Base-by-base conservation (phyloP, 306 rosid species). In the Neltuma alba region DNA sequence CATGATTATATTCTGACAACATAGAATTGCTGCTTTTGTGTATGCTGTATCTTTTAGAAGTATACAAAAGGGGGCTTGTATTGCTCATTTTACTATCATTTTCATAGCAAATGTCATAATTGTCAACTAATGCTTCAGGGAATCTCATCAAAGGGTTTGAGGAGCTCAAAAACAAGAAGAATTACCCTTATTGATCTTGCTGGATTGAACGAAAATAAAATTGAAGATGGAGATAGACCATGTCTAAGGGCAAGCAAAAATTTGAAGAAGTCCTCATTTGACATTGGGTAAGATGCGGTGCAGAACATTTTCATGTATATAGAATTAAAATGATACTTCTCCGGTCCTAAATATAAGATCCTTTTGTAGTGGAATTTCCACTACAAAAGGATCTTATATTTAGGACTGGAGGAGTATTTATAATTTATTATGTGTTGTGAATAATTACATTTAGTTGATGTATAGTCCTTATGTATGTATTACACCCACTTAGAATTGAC, bases 131-230 rank as follows among this genome's bases (percentile, higher is more conserved):
- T 76, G 85, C 52, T 45, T 65, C 89, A 90, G 99, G 96, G 84
- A 67, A 89, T 81, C 73, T 66, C 90, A 74, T 85, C 91, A 47
- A 91, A 94, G 87, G 86, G 88, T 81, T 91, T 85, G 74, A 89
- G 86, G 75, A 87, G 91, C 66, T 90, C 95, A 79, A 96, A 89
- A 85, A 85, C 90, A 58, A 96, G 98, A 88, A 91, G 91, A 86
- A 89, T 93, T 87, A 91, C 87, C 88, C 80, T 96, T 86, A 82
- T 96, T 76, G 99, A 96, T 86, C 93, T 91, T 77, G 99, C 98
- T 63, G 99, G 97, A 68, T 57, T 86, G 76, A 92, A 89, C 75
- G 75, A 80, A 74, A 87, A 87, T 61, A 81, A 77, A 61, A 80
- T 42, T 61, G 92, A 88, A 45, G 89, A 76, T 40, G 81, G 52